Evolutionary conservation across 495 filamentous ascomycete species (phyloP), one percentile per base, ranked within the genome.

Genomic region (Monascus purpureus): DNA sequence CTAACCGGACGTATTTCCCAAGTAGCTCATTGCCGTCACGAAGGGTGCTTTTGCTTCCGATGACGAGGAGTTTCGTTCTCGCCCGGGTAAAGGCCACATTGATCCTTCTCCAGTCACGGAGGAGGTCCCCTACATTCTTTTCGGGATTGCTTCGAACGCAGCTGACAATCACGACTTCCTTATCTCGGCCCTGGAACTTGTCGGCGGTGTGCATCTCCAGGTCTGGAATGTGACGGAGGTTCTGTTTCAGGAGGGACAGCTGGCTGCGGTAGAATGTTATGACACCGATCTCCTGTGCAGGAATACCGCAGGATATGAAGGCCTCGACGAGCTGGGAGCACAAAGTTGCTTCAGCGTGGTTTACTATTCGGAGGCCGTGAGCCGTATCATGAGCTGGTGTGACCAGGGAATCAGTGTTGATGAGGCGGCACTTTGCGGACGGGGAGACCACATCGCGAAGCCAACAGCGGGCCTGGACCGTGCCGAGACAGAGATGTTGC

Each of bases 231-330:
- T 60, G 45, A 15, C 68, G 64, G 28, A 75, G 55, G 15, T 54
- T 62, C 20, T 74, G 72, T 28, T 65, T 64, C 9, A 79, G 59
- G 8, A 77, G 50, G 0, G 70, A 64, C 0, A 97, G 77, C 50
- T 97, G 90, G 18, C 82, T 87, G 40, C 88, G 82, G 59, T 97
- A 97, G 51, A 94, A 82, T n/a, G 90, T 93, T 50, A 97, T 93
- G 41, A 96, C 77, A n/a, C 90, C 90, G 29, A 97, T 88, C 26
- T 85, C 77, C 4, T 59, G 61, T 0, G 80, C 70, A 0, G 79
- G 63, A 11, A 94, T 68, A 17, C 90, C 90, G 6, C 69, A 67
- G 0, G 69, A 63, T 29, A 94, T 65, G 2, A 97, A 70, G 0
- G 73, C 59, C 41, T 82, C 72, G 19, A 94, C 84, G 17, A 95